Conservation (phyloP, 208 protist genomes). For the Trypanosoma scelopori region DNA sequence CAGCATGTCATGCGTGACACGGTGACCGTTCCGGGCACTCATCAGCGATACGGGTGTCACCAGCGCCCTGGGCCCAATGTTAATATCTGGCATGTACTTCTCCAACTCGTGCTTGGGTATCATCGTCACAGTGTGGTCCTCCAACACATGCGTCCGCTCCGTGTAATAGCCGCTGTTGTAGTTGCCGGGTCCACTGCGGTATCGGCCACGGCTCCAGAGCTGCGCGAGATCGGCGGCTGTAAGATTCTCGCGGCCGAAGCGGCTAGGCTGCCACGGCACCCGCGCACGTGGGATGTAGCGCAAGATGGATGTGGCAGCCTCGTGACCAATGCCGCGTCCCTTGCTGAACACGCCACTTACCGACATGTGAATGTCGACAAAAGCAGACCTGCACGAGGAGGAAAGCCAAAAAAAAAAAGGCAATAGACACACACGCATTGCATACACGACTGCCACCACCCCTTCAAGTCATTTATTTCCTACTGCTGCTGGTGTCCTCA, state of each 20-base stretch:
- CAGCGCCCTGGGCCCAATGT: conserved; percentile 77
- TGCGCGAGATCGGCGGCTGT: conserved; percentile 62
- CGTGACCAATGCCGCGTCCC: conserved; percentile 59
- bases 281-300: conserved; percentile 86
- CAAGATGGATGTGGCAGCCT: conserved; percentile 60
- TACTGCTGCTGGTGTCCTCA: not conserved
- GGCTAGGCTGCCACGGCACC: conserved; percentile 87
- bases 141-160: conserved; percentile 73
- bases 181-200: conserved; percentile 75
- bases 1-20: conserved; percentile 89
- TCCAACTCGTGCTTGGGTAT: conserved; percentile 91
- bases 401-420: conserved; percentile 9
- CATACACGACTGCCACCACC: not conserved
- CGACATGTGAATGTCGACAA: conserved; percentile 51
- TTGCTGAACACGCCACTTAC: conserved; percentile 79
- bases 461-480: not conserved
- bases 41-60: conserved; percentile 91
- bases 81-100: conserved; percentile 91
- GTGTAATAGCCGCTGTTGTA: conserved; percentile 92
- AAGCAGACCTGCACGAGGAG: conserved; percentile 2
- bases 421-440: not conserved
- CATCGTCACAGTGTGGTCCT: conserved; percentile 75
- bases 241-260: conserved; percentile 85
- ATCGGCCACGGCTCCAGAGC: conserved; percentile 78
- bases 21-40: conserved; percentile 85